A percentile compares a stretch with the other conserved stretches of the same genome.
These are phyloP conservation scores for Pseudocercospora fijiensis DNA, from an alignment of 2,329 filamentous ascomycete genomes.

Conservation along the genomic window DNA sequence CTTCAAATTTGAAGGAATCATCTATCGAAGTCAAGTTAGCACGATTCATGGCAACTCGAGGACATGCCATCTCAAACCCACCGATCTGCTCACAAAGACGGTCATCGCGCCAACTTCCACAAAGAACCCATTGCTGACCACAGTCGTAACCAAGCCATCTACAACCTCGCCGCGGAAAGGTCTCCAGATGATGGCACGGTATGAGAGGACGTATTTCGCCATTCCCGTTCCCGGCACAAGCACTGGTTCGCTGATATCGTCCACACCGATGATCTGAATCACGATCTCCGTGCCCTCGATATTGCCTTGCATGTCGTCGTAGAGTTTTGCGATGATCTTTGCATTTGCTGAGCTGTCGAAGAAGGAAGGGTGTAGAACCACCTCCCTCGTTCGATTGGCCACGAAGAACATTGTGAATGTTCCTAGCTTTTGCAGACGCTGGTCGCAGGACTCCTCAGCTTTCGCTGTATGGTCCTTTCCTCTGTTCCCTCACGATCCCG, in stretches of 20 bases:
- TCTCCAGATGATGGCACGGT: constrained; percentile 94
- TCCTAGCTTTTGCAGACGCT: neutral
- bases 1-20: constrained; percentile 88
- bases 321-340: constrained; percentile 82
- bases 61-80: constrained; percentile 49
- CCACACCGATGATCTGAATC: constrained; percentile 95
- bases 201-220: constrained; percentile 91
- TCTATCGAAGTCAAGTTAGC: constrained; percentile 54
- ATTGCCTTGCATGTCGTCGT: constrained; percentile 91
- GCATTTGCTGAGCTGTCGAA: constrained; percentile 93
- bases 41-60: neutral
- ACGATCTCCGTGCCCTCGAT: constrained; percentile 97
- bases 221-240: constrained; percentile 88
- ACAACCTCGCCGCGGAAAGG: constrained; percentile 98
- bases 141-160: constrained; percentile 87
- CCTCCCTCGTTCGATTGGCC: constrained; percentile 90
- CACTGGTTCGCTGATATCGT: constrained; percentile 82
- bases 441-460: neutral
- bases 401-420: constrained; percentile 83
- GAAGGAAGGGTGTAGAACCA: constrained; percentile 94
- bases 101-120: constrained; percentile 75
- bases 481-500: neutral
- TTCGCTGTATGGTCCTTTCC: neutral
- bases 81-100: constrained; percentile 78
- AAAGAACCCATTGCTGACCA: constrained; percentile 91